These are phyloP conservation scores for Vitis cinerea DNA, from an alignment of 164 flowering plant genomes.

Conservation along the genomic window DNA sequence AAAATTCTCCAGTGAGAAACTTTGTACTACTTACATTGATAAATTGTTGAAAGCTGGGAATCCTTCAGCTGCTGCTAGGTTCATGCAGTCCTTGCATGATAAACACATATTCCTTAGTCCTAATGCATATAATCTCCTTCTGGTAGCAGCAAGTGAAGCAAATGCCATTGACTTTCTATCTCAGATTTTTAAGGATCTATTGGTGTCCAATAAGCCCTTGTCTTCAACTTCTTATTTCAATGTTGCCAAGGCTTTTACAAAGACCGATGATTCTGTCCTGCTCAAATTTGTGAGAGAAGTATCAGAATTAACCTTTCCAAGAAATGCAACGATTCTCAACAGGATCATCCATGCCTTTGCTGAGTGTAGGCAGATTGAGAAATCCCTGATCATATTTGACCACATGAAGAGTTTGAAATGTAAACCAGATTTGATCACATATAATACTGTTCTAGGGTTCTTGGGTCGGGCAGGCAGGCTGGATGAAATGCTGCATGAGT, in stretches of 20 bases:
- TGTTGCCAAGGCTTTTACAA: constrained; percentile 62
- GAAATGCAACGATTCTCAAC: constrained; percentile 45
- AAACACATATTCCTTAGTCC: constrained; percentile 38
- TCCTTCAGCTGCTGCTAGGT: constrained; percentile 32
- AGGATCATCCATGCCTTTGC: constrained; percentile 66
- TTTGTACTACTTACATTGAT: constrained; percentile 32
- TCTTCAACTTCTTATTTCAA: constrained; percentile 38
- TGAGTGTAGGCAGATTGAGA: constrained; percentile 56
- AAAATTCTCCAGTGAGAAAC: constrained; percentile 17
- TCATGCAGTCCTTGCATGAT: constrained; percentile 36
- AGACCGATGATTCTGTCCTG: constrained; percentile 33
- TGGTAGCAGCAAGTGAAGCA: constrained; percentile 44
- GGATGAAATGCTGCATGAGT: constrained; percentile 67
- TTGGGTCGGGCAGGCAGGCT: constrained; percentile 62
- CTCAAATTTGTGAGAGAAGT: constrained; percentile 50
- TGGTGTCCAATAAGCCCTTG: constrained; percentile 28
- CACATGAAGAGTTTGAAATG: constrained; percentile 52
- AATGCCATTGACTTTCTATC: constrained; percentile 41
- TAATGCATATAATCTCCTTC: constrained; percentile 40
- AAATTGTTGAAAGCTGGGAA: constrained; percentile 50
- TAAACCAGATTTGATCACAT: constrained; percentile 69
- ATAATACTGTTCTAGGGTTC: constrained; percentile 60
- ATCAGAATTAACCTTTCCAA: constrained; percentile 43
- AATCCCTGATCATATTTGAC: constrained; percentile 67
- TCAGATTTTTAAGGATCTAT: constrained; percentile 51